Conservation (phyloP, 495 filamentous ascomycete species). For the Lasiosphaeria ovina region DNA sequence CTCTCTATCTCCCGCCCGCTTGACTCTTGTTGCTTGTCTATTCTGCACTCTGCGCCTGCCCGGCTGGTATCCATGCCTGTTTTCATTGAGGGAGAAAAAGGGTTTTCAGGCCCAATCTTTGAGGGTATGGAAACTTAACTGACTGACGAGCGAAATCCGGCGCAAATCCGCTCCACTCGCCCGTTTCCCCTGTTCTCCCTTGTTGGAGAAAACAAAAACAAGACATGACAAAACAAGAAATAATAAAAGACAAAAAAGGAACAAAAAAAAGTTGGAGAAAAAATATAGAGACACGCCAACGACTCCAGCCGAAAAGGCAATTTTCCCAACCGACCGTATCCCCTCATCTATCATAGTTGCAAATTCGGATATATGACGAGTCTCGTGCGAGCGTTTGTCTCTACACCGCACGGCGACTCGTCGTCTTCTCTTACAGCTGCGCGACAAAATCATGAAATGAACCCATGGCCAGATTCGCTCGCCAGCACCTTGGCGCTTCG, state of each 20-base stretch:
- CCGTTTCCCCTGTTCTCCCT: no score
- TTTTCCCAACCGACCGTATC: constrained; percentile 31
- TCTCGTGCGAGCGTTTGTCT: constrained; percentile 3
- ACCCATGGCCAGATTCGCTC: constrained; percentile 59
- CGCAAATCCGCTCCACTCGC: no score
- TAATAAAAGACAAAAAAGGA: constrained; percentile 6
- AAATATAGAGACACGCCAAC: constrained; percentile 15
- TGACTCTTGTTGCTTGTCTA: neutral
- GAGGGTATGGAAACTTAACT: no score
- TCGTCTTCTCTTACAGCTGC: neutral
- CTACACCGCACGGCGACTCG: constrained; percentile 15
- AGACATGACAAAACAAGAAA: constrained; percentile 2
- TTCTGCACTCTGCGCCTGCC: neutral
- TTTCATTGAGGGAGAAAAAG: no score
- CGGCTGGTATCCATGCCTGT: no score
- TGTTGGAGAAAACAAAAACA: neutral
- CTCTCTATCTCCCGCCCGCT: constrained; percentile 8
- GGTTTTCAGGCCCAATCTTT: no score
- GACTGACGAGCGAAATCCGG: no score
- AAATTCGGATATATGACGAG: constrained; percentile 40
- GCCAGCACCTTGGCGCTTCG: constrained; percentile 72
- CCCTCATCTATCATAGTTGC: constrained; percentile 33
- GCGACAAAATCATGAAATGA: constrained; percentile 49
- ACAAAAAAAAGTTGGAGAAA: constrained; percentile 10
- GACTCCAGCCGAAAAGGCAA: constrained; percentile 30